These are phyloP conservation scores for Fusarium cicatricum DNA, from an alignment of 2,329 filamentous ascomycete genomes.

Conservation along the genomic window DNA sequence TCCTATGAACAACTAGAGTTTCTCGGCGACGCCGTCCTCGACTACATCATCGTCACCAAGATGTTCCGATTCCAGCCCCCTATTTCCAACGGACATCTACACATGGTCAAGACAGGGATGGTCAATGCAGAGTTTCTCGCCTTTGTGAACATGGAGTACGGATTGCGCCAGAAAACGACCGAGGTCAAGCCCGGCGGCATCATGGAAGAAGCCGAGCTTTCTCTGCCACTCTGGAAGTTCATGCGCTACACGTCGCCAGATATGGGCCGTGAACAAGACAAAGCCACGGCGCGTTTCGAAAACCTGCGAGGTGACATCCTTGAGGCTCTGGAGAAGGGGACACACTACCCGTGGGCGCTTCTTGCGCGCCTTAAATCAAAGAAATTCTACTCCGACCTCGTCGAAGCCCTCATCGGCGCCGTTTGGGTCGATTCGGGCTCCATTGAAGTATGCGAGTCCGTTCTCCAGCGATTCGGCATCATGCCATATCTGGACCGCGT, in stretches of 20 bases:
- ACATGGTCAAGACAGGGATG: constrained; percentile 76
- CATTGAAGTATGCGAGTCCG: constrained; percentile 63
- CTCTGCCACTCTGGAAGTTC: constrained; percentile 70
- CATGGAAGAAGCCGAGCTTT: constrained; percentile 29
- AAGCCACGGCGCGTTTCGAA: constrained; percentile 55
- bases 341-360: constrained; percentile 77
- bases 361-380: constrained; percentile 71
- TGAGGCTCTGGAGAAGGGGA: constrained; percentile 57
- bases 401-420: constrained; percentile 83
- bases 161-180: constrained; percentile 35
- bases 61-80: constrained; percentile 59
- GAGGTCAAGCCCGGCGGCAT: constrained; percentile 22
- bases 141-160: constrained; percentile 70
- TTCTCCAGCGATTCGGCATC: constrained; percentile 73
- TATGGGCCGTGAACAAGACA: constrained; percentile 57
- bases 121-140: constrained; percentile 84
- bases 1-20: constrained; percentile 82
- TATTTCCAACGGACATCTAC: constrained; percentile 68
- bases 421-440: constrained; percentile 82
- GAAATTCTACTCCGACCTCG: constrained; percentile 85
- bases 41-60: constrained; percentile 74
- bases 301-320: constrained; percentile 59
- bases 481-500: constrained; percentile 68
- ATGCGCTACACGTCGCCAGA: constrained; percentile 66
- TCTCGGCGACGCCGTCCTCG: constrained; percentile 85